Evolutionary conservation across 2,329 filamentous ascomycete genomes (phyloP).

Genomic region (Aspergillus sp.): DNA sequence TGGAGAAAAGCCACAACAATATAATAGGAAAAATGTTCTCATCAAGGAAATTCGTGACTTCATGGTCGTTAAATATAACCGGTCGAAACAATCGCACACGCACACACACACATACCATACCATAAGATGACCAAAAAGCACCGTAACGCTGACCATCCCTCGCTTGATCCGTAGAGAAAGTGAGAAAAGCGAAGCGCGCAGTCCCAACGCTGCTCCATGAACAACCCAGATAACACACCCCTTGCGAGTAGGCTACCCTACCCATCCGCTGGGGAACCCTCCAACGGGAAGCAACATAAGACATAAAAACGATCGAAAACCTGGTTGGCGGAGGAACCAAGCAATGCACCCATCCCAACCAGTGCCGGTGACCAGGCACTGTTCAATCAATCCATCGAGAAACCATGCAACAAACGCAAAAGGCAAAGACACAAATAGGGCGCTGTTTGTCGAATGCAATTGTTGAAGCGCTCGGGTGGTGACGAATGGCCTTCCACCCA

Average conservation of each 20-base stretch:
- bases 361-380: not conserved
- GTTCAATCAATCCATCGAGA: not conserved
- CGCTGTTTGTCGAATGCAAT: not conserved
- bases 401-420: not conserved
- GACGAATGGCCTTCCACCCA: not conserved
- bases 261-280: not conserved
- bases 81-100: constrained; percentile 22
- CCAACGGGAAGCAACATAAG: not conserved
- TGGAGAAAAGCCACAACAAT: constrained; percentile 20
- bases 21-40: constrained; percentile 18
- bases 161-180: constrained; percentile 14
- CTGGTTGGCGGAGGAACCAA: not conserved
- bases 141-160: constrained; percentile 23
- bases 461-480: not conserved
- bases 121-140: constrained; percentile 24
- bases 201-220: constrained; percentile 19
- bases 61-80: constrained; percentile 37
- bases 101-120: constrained; percentile 5
- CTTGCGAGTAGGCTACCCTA: constrained; percentile 8
- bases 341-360: not conserved
- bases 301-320: constrained; percentile 14
- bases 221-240: constrained; percentile 19
- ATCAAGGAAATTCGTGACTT: constrained; percentile 39
- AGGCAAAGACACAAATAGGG: not conserved
- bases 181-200: constrained; percentile 12